These are phyloP conservation scores for Platismatia glauca DNA, from an alignment of 495 filamentous ascomycete genomes.

Conservation along the genomic window DNA sequence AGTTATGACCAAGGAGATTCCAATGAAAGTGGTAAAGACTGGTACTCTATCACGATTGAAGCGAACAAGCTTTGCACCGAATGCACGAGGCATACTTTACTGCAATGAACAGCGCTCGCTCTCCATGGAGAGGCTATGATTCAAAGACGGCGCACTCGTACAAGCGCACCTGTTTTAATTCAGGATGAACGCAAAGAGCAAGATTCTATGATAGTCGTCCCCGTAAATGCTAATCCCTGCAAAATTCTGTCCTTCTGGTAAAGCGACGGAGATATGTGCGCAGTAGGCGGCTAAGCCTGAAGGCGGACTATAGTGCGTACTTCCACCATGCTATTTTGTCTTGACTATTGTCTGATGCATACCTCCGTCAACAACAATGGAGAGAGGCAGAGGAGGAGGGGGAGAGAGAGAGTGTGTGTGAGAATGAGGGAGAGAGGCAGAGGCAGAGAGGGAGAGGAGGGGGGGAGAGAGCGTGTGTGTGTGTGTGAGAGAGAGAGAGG, in stretches of 20 bases:
- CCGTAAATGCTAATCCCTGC: neutral
- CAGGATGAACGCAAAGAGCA: neutral
- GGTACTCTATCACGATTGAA: too few relatives aligned
- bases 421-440: too few relatives aligned
- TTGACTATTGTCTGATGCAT: neutral
- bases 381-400: neutral
- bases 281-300: neutral
- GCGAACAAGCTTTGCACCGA: too few relatives aligned
- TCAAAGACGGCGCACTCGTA: neutral
- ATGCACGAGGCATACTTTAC: too few relatives aligned
- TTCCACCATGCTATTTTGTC: conserved; percentile 2
- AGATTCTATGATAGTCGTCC: neutral
- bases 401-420: too few relatives aligned
- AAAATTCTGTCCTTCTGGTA: neutral
- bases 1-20: too few relatives aligned
- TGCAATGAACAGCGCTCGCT: too few relatives aligned
- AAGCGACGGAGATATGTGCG: too few relatives aligned
- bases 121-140: neutral
- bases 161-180: neutral
- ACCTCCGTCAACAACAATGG: neutral
- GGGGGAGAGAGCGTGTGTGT: too few relatives aligned
- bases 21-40: too few relatives aligned
- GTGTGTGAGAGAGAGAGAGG: too few relatives aligned
- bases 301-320: neutral
- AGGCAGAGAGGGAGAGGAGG: too few relatives aligned